These are phyloP conservation scores for Gossypium trilobum DNA, from an alignment of 441 rosid genomes.

Conservation along the genomic window DNA sequence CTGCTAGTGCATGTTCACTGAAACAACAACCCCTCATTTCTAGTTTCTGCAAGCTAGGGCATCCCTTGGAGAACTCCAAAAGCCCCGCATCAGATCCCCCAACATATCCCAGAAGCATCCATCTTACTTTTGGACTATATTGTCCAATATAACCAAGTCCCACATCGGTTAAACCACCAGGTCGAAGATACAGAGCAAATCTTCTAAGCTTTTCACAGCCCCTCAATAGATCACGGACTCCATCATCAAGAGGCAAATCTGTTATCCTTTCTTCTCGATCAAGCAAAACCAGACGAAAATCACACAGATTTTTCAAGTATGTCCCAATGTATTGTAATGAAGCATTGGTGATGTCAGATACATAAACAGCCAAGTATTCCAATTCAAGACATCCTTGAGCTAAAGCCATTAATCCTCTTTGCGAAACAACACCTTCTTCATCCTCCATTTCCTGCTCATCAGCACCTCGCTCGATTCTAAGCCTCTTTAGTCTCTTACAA, in stretches of 20 bases:
- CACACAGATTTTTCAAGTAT: conserved; percentile 53
- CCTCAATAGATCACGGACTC: conserved; percentile 64
- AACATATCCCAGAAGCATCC: conserved; percentile 73
- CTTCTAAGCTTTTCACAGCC: conserved; percentile 75
- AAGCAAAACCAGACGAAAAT: conserved; percentile 80
- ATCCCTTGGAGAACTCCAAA: conserved; percentile 66
- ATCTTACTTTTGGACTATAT: conserved; percentile 63
- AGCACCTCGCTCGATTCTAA: conserved; percentile 85
- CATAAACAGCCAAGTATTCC: conserved; percentile 76
- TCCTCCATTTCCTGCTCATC: conserved; percentile 33
- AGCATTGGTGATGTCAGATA: conserved; percentile 69
- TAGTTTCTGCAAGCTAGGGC: conserved; percentile 72
- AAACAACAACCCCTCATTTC: conserved; percentile 91
- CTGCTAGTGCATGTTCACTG: conserved; percentile 66
- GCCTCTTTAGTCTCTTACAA: conserved; percentile 68
- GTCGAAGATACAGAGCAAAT: conserved; percentile 71
- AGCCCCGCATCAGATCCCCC: conserved; percentile 74
- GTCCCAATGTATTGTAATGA: conserved; percentile 60
- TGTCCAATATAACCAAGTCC: conserved; percentile 68
- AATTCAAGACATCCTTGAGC: conserved; percentile 56
- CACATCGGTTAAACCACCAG: conserved; percentile 64
- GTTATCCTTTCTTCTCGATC: conserved; percentile 65
- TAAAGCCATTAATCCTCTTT: neutral
- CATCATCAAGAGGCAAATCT: conserved; percentile 79
- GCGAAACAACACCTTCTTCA: conserved; percentile 16